phyloP scores from a whole-genome alignment of 768 basidiomycete genomes.

The Exsudoporus frostii region DNA sequence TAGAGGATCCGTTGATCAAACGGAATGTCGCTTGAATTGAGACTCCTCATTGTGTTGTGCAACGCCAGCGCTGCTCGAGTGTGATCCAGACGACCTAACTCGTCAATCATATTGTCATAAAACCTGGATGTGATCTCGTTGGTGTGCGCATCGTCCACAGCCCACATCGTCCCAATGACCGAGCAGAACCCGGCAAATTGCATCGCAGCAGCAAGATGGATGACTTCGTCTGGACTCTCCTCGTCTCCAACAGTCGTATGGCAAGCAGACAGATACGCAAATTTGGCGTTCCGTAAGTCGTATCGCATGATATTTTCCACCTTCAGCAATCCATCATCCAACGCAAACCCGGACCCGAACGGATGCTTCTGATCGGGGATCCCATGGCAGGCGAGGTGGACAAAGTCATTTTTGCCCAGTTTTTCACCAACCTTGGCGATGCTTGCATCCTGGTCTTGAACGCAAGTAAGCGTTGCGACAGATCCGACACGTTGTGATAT shows the following conservation, averaged over 20 bases:
- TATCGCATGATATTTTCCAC: background rate
- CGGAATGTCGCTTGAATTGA: background rate
- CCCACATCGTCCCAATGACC: constrained; percentile 5
- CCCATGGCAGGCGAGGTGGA: background rate
- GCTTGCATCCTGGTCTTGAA: background rate
- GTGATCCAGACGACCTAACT: background rate
- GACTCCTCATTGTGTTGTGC: background rate
- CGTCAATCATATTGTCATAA: background rate
- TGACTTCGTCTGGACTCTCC: background rate
- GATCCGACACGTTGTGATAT: background rate
- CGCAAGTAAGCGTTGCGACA: background rate
- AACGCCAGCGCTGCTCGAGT: background rate
- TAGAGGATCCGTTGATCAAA: background rate
- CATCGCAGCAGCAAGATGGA: background rate
- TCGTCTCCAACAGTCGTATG: background rate
- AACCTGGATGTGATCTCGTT: background rate
- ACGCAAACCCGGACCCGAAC: background rate
- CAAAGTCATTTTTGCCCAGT: background rate
- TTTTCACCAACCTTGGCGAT: background rate
- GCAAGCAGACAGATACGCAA: constrained; percentile 3
- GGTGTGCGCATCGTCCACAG: background rate
- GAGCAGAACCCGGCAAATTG: constrained; percentile 8
- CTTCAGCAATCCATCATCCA: background rate
- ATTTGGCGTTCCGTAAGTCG: background rate
- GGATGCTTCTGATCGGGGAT: background rate